A percentile compares a stretch with the other conserved stretches of the same genome.
Conservation (phyloP, 169 alveolate species). For the Plasmodium adleri region DNA sequence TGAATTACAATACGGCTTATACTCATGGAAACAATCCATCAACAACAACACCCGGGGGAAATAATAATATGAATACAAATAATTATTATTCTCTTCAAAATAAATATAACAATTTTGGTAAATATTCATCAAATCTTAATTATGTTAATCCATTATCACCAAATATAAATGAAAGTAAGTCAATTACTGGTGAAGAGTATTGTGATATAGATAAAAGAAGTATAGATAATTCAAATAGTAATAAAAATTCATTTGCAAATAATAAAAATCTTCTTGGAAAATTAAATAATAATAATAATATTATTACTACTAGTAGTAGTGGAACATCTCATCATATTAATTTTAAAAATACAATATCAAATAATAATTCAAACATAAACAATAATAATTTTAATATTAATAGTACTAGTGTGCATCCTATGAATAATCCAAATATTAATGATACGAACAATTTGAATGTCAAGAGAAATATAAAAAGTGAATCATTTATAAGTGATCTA, state of each 20-base stretch:
- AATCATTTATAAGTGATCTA: too few relatives aligned
- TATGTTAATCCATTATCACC: not conserved
- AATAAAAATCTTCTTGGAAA: not conserved
- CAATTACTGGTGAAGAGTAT: not conserved
- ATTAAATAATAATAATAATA: conserved; percentile 19
- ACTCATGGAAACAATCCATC: conserved; percentile 5
- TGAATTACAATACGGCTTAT: conserved; percentile 12
- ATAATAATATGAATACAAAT: conserved; percentile 20
- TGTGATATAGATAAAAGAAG: conserved; percentile 9
- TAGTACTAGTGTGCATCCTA: not conserved
- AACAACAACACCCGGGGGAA: not conserved
- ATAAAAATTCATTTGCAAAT: too few relatives aligned
- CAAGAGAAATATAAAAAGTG: not conserved
- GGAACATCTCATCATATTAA: conserved; percentile 7
- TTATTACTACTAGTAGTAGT: conserved; percentile 11
- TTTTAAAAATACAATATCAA: conserved; percentile 23
- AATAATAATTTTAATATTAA: conserved; percentile 27
- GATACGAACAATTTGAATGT: not conserved
- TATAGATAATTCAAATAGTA: conserved; percentile 17
- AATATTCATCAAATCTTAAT: conserved; percentile 15
- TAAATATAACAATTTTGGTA: conserved; percentile 33
- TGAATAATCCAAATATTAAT: not conserved
- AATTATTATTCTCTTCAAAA: conserved; percentile 3
- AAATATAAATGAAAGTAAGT: conserved; percentile 11
- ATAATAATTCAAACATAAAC: conserved; percentile 4